Conservation (phyloP, 306 rosid genomes). For the Fragaria nilgerrensis region DNA sequence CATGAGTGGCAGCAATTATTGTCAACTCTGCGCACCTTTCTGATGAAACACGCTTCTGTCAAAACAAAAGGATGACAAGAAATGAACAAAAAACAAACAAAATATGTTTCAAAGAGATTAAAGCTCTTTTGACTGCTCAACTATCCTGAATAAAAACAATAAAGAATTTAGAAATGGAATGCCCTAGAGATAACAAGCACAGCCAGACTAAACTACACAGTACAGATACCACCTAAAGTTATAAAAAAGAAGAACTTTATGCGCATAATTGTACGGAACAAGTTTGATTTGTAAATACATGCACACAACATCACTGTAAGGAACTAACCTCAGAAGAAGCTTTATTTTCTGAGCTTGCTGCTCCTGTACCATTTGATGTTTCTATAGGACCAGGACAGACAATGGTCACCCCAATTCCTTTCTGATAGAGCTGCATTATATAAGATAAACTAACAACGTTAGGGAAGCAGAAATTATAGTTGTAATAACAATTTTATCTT, state of each 20-base stretch:
- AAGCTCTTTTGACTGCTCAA: slow-evolving; percentile 9
- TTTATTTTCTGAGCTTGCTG: slow-evolving; percentile 30
- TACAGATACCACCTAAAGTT: background rate
- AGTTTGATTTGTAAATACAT: background rate
- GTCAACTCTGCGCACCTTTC: slow-evolving; percentile 89
- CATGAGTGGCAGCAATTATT: slow-evolving; percentile 86
- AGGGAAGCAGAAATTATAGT: background rate
- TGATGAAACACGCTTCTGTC: slow-evolving; percentile 76
- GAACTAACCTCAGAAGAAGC: slow-evolving; percentile 63
- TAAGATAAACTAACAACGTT: slow-evolving; percentile 16
- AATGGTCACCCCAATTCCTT: slow-evolving; percentile 83
- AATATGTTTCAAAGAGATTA: slow-evolving; percentile 6
- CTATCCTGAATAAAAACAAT: slow-evolving; percentile 10
- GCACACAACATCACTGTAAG: slow-evolving; percentile 14
- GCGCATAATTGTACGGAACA: background rate
- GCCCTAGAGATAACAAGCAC: background rate
- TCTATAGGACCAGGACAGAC: slow-evolving; percentile 95
- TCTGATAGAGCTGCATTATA: slow-evolving; percentile 58
- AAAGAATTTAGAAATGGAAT: background rate
- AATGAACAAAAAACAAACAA: background rate
- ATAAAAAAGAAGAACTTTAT: background rate
- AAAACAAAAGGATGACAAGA: slow-evolving; percentile 18
- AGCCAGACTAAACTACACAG: background rate
- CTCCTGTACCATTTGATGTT: slow-evolving; percentile 52
- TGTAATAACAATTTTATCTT: background rate